Evolutionary conservation across 805 yeast genomes (phyloP).

Genomic region (Barnettozyma wickerhamii): DNA sequence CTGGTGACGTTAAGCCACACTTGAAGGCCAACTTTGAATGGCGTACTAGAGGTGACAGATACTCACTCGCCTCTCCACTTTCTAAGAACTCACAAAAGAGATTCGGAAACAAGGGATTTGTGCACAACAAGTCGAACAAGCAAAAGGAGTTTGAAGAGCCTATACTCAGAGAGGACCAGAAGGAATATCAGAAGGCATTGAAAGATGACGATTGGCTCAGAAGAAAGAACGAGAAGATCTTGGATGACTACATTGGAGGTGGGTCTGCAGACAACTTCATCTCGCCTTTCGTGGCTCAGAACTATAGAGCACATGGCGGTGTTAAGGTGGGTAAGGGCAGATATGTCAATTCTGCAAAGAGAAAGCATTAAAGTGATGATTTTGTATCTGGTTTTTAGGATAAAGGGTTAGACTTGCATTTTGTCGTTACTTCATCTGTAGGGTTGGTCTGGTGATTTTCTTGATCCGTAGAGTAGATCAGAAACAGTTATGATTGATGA

Average conservation of each 20-base stretch:
- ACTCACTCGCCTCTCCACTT: constrained; percentile 81
- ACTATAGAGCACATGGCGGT: constrained; percentile 58
- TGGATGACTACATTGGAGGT: constrained; percentile 92
- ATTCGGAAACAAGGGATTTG: constrained; percentile 76
- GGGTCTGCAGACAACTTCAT: constrained; percentile 82
- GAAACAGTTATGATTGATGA: too few species aligned
- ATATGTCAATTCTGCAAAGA: constrained; percentile 63
- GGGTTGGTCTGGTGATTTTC: too few species aligned
- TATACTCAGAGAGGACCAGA: constrained; percentile 86
- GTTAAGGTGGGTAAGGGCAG: constrained; percentile 86
- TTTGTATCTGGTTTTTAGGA: neutral
- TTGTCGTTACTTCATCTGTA: too few species aligned
- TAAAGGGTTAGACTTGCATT: neutral
- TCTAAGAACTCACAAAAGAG: constrained; percentile 68
- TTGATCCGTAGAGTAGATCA: too few species aligned
- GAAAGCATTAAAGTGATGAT: constrained; percentile 19
- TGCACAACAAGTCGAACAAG: constrained; percentile 57
- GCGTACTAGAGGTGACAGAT: constrained; percentile 83
- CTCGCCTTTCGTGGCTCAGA: constrained; percentile 77
- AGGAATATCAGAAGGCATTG: constrained; percentile 83
- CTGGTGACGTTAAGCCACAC: constrained; percentile 85
- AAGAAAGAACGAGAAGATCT: constrained; percentile 77
- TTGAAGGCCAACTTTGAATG: constrained; percentile 90
- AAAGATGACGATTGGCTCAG: constrained; percentile 87
- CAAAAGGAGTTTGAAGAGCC: constrained; percentile 48